A percentile compares a stretch with the other conserved stretches of the same genome.
Evolutionary conservation across 1,284 basidiomycete species (phyloP).

Genomic region (Moesziomyces antarcticus): DNA sequence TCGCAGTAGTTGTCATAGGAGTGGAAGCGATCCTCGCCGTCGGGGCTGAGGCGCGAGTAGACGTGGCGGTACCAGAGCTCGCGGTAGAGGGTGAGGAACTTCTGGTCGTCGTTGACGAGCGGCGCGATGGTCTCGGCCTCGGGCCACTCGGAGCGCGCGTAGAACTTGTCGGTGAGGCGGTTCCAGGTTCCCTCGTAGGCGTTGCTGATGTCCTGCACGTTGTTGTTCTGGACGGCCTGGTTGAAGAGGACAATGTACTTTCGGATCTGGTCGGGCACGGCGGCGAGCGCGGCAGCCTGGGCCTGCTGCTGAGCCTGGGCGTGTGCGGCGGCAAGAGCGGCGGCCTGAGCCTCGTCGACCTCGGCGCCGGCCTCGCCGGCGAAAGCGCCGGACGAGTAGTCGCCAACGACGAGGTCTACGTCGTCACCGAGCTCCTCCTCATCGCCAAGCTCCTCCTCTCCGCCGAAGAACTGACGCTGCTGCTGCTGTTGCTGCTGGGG

Average conservation of each 20-base stretch:
- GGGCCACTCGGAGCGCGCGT: constrained; percentile 93
- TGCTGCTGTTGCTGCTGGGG: constrained; percentile 49
- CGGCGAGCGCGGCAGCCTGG: constrained; percentile 59
- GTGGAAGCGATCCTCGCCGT: constrained; percentile 96
- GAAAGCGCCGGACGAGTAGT: constrained; percentile 29
- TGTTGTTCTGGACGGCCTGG: constrained; percentile 63
- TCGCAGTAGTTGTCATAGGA: constrained; percentile 99
- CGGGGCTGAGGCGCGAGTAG: constrained; percentile 91
- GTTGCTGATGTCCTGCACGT: constrained; percentile 77
- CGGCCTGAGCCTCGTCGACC: constrained; percentile 47
- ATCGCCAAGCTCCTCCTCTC: constrained; percentile 50
- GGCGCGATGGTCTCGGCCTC: constrained; percentile 95
- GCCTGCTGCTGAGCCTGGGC: constrained; percentile 59
- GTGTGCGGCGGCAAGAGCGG: constrained; percentile 56
- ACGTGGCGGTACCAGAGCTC: constrained; percentile 92
- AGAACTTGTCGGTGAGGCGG: constrained; percentile 93
- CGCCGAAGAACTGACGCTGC: constrained; percentile 52
- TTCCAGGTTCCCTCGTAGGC: constrained; percentile 98
- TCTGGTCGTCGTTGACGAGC: constrained; percentile 73
- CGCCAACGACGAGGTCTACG: constrained; percentile 52
- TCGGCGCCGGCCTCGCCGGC: constrained; percentile 36
- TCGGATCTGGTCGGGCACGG: constrained; percentile 64
- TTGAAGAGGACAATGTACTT: constrained; percentile 67
- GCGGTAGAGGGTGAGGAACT: constrained; percentile 92
- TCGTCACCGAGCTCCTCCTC: constrained; percentile 57